Evolutionary conservation across 2,329 filamentous ascomycete genomes (phyloP), one percentile per base, ranked within the genome.

Genomic region (Escovopsis sp.): DNA sequence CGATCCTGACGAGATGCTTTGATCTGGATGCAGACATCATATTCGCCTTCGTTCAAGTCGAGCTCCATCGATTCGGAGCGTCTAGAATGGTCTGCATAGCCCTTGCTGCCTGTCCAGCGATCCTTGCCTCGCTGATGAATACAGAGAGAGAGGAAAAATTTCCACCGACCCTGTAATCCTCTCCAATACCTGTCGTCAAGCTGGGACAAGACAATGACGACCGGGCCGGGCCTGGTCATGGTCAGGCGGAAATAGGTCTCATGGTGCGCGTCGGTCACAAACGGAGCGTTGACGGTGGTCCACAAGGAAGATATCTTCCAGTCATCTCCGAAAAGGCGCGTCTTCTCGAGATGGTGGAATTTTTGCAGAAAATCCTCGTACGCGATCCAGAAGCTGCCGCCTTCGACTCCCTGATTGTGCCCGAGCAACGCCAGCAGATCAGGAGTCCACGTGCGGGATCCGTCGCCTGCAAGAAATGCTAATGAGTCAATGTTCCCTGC

Each of bases 401-500:
- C 83, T 49, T 85, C 80, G 34, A 83, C 82, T 50, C 88, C 88
- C 36, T 73, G 76, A 6, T 23, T 23, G 55, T 88, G 82, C 38
- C 72, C 69, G 1, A 91, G 69, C 51, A 80, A 77, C 46, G 77
- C 63, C 61, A 89, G 77, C 74, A 81, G 85, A 50, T 87, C 79
- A 0, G 82, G 69, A 1, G 82, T 89, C 85, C 85, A 93, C 59
- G 89, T 80, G 52, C 85, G 82, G 6, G 81, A 85, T 0, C 85
- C 85, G 54, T 91, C 85, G 4, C 68, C 69, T 64, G 12, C 7
- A 6, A 4, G 1, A 34, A 1, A 7, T 10, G 2, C 11, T 28
- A 18, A 35, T 7, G 23, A 23, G 23, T 23, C 23, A 23, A 23
- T 23, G 23, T 6, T 6, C 23, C 23, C 23, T 23, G 23, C 23